A percentile compares a stretch with the other conserved stretches of the same genome.
phyloP scores from a whole-genome alignment of 2,329 filamentous ascomycete species.

The Samsoniella hepiali region DNA sequence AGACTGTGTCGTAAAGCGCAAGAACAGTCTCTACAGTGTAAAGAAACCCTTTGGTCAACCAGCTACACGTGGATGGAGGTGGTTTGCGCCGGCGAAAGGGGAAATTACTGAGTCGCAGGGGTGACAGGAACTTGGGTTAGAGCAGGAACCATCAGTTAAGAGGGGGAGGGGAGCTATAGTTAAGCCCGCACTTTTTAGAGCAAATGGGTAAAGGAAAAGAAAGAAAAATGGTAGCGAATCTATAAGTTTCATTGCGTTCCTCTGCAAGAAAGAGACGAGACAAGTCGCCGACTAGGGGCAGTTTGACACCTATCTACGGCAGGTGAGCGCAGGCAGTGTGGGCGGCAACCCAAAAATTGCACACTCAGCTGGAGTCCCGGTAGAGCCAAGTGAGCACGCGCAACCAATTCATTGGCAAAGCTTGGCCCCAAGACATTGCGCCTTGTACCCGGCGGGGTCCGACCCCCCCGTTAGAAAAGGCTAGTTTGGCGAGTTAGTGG shows the following conservation, averaged over 20 bases:
- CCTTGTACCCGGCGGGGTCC: neutral
- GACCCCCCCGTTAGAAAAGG: too few species aligned
- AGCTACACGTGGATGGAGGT: neutral
- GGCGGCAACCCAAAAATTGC: neutral
- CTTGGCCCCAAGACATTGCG: neutral
- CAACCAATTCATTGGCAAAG: neutral
- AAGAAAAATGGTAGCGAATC: neutral
- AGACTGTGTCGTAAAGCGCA: neutral
- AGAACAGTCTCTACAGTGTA: neutral
- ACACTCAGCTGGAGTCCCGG: neutral
- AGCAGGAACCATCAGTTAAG: neutral
- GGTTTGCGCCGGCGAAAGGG: neutral
- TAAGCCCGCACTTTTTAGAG: neutral
- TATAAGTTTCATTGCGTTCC: slow-evolving; percentile 5
- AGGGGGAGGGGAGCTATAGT: neutral
- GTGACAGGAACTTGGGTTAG: neutral
- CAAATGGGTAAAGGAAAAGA: too few species aligned
- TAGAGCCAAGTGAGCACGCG: neutral
- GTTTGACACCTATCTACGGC: neutral
- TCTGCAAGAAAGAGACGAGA: neutral
- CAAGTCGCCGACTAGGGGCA: neutral
- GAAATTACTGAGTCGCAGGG: slow-evolving; percentile 14
- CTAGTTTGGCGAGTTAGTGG: too few species aligned
- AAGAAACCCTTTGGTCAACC: neutral
- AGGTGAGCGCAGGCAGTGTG: neutral